A percentile compares a stretch with the other conserved stretches of the same genome.
Conservation (phyloP, 1,284 basidiomycete genomes). For the Amylostereum chailletii region DNA sequence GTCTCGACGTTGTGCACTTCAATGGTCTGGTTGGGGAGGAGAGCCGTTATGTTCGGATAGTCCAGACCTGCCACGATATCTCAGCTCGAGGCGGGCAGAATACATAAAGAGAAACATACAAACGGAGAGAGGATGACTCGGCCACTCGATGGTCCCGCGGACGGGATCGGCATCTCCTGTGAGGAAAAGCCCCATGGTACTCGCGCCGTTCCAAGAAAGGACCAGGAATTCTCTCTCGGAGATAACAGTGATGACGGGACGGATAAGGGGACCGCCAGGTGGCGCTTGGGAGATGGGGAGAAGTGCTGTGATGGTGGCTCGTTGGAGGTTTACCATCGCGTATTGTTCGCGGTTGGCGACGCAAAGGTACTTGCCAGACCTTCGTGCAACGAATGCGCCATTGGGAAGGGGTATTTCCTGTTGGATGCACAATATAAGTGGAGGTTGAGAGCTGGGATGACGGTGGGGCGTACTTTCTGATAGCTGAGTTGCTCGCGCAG, state of each 20-base stretch:
- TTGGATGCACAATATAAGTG: background rate
- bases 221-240: constrained; percentile 73
- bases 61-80: constrained; percentile 55
- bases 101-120: constrained; percentile 40
- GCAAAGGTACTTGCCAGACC: constrained; percentile 62
- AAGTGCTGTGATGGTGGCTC: constrained; percentile 57
- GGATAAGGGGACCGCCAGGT: constrained; percentile 33
- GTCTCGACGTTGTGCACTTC: constrained; percentile 76
- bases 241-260: constrained; percentile 71
- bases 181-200: constrained; percentile 79
- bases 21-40: constrained; percentile 72
- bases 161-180: constrained; percentile 81
- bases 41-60: constrained; percentile 69
- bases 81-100: background rate
- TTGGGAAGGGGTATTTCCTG: constrained; percentile 78
- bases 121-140: constrained; percentile 65
- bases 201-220: constrained; percentile 67
- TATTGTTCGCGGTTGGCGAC: constrained; percentile 68
- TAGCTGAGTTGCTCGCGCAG: constrained; percentile 52
- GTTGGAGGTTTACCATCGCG: constrained; percentile 69
- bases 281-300: constrained; percentile 69
- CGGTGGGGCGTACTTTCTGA: constrained; percentile 39
- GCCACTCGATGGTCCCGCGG: constrained; percentile 82
- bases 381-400: constrained; percentile 52
- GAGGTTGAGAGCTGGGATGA: constrained; percentile 1